phyloP scores from a whole-genome alignment of 495 filamentous ascomycete species.

The Tricharina praecox region DNA sequence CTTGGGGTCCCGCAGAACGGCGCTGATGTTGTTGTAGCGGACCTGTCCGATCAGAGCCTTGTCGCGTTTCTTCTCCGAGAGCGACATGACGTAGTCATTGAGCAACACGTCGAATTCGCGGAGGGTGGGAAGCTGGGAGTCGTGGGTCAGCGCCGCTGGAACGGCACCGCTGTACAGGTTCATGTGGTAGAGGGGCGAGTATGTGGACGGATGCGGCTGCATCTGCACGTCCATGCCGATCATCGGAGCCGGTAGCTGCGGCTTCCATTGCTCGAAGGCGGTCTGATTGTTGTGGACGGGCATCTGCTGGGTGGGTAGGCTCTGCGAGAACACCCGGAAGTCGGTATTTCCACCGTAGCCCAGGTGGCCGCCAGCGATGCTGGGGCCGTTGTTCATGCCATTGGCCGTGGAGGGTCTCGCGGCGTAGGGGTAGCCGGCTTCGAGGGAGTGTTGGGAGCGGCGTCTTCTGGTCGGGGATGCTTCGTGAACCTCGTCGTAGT shows the following conservation, averaged over 20 bases:
- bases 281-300: background rate
- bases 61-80: constrained; percentile 43
- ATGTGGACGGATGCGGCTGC: background rate
- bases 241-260: too few relatives aligned
- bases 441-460: constrained; percentile 2
- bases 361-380: background rate
- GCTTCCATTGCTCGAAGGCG: background rate
- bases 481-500: background rate
- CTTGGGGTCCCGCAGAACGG: constrained; percentile 39
- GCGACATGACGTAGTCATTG: constrained; percentile 32
- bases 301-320: too few relatives aligned
- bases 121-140: constrained; percentile 30
- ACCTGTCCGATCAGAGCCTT: constrained; percentile 41
- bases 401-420: background rate
- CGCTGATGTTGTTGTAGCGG: constrained; percentile 38
- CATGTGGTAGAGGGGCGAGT: background rate
- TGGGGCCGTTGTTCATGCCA: background rate
- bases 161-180: too few relatives aligned
- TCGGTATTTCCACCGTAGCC: too few relatives aligned
- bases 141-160: background rate
- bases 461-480: background rate
- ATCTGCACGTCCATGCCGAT: background rate
- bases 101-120: constrained; percentile 39
- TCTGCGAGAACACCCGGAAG: too few relatives aligned
- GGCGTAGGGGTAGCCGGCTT: background rate